phyloP scores from a whole-genome alignment of 805 yeast genomes.

The Metschnikowia noctiluminum region DNA sequence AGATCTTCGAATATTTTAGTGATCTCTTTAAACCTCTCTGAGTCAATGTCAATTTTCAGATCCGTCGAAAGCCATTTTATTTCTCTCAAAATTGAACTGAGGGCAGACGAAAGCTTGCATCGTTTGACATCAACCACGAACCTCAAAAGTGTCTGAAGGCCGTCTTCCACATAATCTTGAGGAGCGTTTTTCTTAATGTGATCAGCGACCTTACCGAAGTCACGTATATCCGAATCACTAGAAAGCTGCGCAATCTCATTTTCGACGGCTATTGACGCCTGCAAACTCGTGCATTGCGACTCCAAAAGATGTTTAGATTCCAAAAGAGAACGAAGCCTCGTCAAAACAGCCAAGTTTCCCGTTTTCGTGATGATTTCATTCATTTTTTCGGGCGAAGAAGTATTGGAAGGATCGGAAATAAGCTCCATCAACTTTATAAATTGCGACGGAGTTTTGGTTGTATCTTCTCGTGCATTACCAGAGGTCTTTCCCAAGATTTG shows the following conservation, averaged over 20 bases:
- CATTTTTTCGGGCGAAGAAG: background rate
- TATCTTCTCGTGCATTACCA: background rate
- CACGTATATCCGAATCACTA: background rate
- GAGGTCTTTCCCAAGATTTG: conserved; percentile 3
- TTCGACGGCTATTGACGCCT: conserved; percentile 6
- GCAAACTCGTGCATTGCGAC: conserved; percentile 1
- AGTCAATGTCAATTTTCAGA: conserved; percentile 11
- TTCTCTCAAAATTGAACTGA: conserved; percentile 14
- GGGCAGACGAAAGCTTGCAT: conserved; percentile 10
- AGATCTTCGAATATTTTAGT: conserved; percentile 14
- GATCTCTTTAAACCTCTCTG: conserved; percentile 12
- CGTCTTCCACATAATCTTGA: conserved; percentile 1
- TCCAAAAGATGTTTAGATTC: background rate
- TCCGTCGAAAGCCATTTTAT: conserved; percentile 26
- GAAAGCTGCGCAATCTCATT: conserved; percentile 4
- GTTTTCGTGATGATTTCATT: conserved; percentile 1
- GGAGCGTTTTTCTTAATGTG: conserved; percentile 1
- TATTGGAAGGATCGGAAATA: background rate
- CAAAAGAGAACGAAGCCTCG: conserved; percentile 1
- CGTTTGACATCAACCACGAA: conserved; percentile 1
- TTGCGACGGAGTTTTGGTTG: conserved; percentile 1
- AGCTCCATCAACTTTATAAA: background rate
- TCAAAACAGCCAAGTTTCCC: conserved; percentile 6
- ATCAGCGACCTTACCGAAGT: conserved; percentile 11
- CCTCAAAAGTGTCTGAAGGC: background rate